Conservation (phyloP, 164 flowering plant species). For the Piper betle region DNA sequence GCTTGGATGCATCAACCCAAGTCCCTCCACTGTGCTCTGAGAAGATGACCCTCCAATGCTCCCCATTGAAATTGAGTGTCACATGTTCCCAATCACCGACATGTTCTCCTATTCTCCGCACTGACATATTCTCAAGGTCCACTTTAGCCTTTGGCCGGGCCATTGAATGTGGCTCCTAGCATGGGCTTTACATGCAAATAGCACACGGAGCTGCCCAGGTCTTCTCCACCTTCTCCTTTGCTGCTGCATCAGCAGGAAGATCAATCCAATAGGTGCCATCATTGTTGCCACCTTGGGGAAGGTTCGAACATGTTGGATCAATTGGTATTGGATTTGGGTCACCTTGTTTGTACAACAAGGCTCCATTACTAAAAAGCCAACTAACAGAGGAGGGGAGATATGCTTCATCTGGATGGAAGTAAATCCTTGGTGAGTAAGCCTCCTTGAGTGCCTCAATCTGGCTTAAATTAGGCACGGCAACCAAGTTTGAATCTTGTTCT, state of each 20-base stretch:
- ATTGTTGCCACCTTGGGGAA: slow-evolving; percentile 65
- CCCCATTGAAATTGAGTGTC: slow-evolving; percentile 40
- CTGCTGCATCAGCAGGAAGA: slow-evolving; percentile 38
- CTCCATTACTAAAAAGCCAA: slow-evolving; percentile 80
- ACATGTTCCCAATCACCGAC: slow-evolving; percentile 63
- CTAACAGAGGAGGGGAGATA: slow-evolving; percentile 62
- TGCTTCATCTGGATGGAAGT: slow-evolving; percentile 65
- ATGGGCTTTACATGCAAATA: slow-evolving; percentile 69
- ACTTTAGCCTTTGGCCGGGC: slow-evolving; percentile 34
- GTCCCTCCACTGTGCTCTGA: slow-evolving; percentile 31
- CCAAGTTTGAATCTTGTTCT: slow-evolving; percentile 19
- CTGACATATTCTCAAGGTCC: slow-evolving; percentile 15
- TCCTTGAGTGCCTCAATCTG: slow-evolving; percentile 43
- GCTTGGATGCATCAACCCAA: slow-evolving; percentile 25
- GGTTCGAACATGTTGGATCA: slow-evolving; percentile 54
- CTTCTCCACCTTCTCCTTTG: slow-evolving; percentile 39
- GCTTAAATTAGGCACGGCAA: slow-evolving; percentile 40
- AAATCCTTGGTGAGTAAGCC: slow-evolving; percentile 52
- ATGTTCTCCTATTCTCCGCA: slow-evolving; percentile 44
- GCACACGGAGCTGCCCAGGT: slow-evolving; percentile 26
- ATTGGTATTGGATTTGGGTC: slow-evolving; percentile 34
- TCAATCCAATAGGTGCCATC: slow-evolving; percentile 80
- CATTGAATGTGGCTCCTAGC: slow-evolving; percentile 65
- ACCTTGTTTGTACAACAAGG: slow-evolving; percentile 36
- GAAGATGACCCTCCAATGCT: slow-evolving; percentile 26